Evolutionary conservation across 192 early-diverging fungal genomes (phyloP).

Genomic region (Phycomyces nitens): DNA sequence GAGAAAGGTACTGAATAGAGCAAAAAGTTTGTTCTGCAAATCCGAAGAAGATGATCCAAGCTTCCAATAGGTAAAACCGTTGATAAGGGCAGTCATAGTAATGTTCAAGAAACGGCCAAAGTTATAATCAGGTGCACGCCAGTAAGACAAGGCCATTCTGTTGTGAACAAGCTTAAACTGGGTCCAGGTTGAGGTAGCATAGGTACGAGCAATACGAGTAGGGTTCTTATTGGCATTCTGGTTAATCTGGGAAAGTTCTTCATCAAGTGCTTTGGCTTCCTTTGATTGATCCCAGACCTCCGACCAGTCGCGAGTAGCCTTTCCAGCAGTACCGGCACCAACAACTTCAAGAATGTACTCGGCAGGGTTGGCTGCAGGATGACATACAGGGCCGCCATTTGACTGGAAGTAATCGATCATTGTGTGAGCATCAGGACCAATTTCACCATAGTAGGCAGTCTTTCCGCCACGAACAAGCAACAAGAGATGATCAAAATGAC

Average conservation of each 20-base stretch:
- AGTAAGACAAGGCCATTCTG: slow-evolving; percentile 68
- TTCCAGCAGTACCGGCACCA: slow-evolving; percentile 60
- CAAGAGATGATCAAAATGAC: too few relatives aligned
- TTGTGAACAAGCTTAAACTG: slow-evolving; percentile 59
- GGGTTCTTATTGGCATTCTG: slow-evolving; percentile 26
- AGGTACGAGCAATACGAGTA: slow-evolving; percentile 35
- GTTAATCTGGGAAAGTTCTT: slow-evolving; percentile 54
- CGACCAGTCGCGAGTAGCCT: slow-evolving; percentile 61
- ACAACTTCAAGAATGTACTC: slow-evolving; percentile 82
- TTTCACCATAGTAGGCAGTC: slow-evolving; percentile 79
- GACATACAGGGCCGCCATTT: slow-evolving; percentile 66
- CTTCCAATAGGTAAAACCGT: slow-evolving; percentile 77
- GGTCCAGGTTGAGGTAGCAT: slow-evolving; percentile 38
- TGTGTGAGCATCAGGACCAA: slow-evolving; percentile 60
- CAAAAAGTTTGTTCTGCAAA: slow-evolving; percentile 65
- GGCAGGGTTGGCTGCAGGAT: too few relatives aligned
- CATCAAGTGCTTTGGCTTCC: slow-evolving; percentile 37
- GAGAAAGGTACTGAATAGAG: slow-evolving; percentile 65
- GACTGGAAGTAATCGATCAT: slow-evolving; percentile 73
- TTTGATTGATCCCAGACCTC: slow-evolving; percentile 64
- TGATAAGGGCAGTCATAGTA: slow-evolving; percentile 53
- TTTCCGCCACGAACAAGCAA: too few relatives aligned
- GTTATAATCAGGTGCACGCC: slow-evolving; percentile 76
- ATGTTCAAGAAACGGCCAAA: slow-evolving; percentile 62
- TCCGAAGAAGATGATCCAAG: slow-evolving; percentile 51